Evolutionary conservation across 2,329 filamentous ascomycete genomes (phyloP).

Genomic region (Colletotrichum caudatum): DNA sequence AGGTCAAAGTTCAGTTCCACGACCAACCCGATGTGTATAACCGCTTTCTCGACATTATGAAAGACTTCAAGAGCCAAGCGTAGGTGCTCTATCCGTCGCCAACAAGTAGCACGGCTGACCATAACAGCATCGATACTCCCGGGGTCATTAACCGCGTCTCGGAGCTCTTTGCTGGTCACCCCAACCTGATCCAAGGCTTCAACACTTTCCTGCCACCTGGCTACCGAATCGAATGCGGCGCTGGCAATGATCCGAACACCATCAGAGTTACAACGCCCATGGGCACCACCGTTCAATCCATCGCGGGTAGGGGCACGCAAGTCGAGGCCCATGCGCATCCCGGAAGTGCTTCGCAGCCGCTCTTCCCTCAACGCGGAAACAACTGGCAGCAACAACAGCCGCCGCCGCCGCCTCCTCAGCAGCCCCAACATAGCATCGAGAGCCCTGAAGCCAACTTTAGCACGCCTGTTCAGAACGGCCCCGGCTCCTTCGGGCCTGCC

Average conservation of each 20-base stretch:
- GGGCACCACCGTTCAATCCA: constrained; percentile 94
- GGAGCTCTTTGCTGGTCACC: constrained; percentile 94
- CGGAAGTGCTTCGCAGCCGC: constrained; percentile 54
- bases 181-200: constrained; percentile 95
- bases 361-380: constrained; percentile 61
- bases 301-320: constrained; percentile 68
- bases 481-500: constrained; percentile 61
- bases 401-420: constrained; percentile 47
- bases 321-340: constrained; percentile 56
- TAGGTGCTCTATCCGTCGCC: constrained; percentile 60
- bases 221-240: constrained; percentile 95
- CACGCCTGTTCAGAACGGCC: constrained; percentile 65
- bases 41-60: constrained; percentile 98
- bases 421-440: constrained; percentile 70
- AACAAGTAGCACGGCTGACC: constrained; percentile 46
- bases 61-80: constrained; percentile 98
- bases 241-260: constrained; percentile 92
- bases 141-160: constrained; percentile 98
- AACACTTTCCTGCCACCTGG: constrained; percentile 97
- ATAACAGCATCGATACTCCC: constrained; percentile 86
- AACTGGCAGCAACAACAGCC: constrained; percentile 63
- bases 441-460: constrained; percentile 74
- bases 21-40: constrained; percentile 99
- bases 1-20: constrained; percentile 97
- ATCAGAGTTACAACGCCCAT: constrained; percentile 97